Base-by-base conservation (phyloP, 768 basidiomycete genomes). In the Naganishia kalamii region DNA sequence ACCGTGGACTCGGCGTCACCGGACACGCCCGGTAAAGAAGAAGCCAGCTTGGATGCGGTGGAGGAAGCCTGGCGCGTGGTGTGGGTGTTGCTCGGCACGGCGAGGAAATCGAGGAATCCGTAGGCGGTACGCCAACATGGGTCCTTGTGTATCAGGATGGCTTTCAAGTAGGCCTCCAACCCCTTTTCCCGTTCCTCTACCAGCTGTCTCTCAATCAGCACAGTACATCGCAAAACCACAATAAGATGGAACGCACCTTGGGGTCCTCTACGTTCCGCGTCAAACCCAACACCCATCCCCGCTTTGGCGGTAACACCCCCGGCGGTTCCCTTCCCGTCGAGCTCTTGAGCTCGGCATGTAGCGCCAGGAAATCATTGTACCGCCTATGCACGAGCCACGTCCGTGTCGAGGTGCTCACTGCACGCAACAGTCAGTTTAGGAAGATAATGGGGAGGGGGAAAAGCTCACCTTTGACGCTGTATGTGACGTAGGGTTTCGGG, bases 361-460 rank as follows among this genome's bases (percentile, higher is more conserved):
- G 85, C 71, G 90, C 86, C 74, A 84, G 86, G 79, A 98, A 98
- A 79, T 96, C 92, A 46, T 90, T 92, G 80, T 97, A 98, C 54
- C 94, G 88, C 65, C 88, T 83, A 86, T 88, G 89, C 83, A 96
- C 89, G 64, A 88, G 85, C 92, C 93, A 97, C 75, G 90, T 87
- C 67, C 89, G 87, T 30, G 92, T 89, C 62, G 90, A 86, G 6
- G 91, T 91, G 70, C 88, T 85, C 70, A 97, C 86, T 72, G 62
- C 0, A 3, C 11, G 12, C 4, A 17, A 25, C 43, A 52, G 63
- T n/a, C 29, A n/a, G 29, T 44, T 35, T 59, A 33, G n/a, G 51
- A 27, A 46, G 41, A 32, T 37, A 25, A 19, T 32, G 15, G 10
- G 32, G 40, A 1, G 15, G 17, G 61, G 27, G 15, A 10, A 25